Evolutionary conservation across 2,329 filamentous ascomycete genomes (phyloP), one percentile per base, ranked within the genome.

Genomic region (Macroventuria anomochaeta): DNA sequence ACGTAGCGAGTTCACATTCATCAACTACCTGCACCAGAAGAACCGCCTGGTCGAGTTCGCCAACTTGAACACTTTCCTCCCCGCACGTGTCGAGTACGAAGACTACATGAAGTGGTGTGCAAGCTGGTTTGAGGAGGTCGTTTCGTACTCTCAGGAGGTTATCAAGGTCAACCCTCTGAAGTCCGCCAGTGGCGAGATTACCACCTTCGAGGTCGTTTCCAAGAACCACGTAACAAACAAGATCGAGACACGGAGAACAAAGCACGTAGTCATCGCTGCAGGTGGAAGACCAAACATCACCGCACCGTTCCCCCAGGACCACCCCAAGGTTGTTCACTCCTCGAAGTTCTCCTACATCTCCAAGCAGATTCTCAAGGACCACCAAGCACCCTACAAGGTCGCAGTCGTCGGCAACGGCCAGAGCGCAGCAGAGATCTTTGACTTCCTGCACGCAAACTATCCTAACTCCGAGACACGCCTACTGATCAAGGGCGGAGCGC

Each of bases 41-140:
- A 83, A 83, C 50, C 84, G 93, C n/a, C 82, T 97, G 32, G 85
- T 96, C 41, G 87, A 93, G 63, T 97, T 97, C 69, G 92, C 90
- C 65, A 97, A 97, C 76, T 79, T 97, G 41, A 83, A 85, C 67
- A 97, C 93, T 0, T 97, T 97, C 78, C 77, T 96, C 26, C 93
- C 93, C 0, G 87, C 90, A 25, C 85, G 93, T 21, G 81, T 88
- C 57, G 93, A 97, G 77, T 97, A 96, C 69, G 93, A 97, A 73
- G 93, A 96, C 75, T 97, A 97, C 76, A 87, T 97, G 75, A 85
- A 88, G 57, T 97, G 93, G 93, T 96, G 91, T 71, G 90, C 93
- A 11, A 80, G 84, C 55, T 87, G 88, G 71, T 97, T 97, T 69
- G 83, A 83, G 42, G 75, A 86, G 58, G 77, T 88, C 36, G 89